Percentiles rank a stretch among this genome's conserved stretches.
Conservation (phyloP, 805 yeast genomes). For the Wickerhamomyces subpelliculosus region DNA sequence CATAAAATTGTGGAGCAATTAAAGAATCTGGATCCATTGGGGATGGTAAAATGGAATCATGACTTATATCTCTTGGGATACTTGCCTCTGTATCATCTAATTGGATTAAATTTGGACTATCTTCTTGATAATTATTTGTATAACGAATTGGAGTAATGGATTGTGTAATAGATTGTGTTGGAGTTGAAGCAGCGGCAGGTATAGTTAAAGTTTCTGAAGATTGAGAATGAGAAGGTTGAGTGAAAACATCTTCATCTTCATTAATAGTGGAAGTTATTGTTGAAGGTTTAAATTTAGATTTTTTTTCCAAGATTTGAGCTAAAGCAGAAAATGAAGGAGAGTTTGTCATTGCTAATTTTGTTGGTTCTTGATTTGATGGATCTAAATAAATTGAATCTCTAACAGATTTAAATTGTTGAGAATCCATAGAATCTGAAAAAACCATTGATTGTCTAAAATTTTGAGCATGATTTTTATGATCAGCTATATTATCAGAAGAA, state of each 20-base stretch:
- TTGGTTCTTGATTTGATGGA: background rate
- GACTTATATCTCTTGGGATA: constrained; percentile 22
- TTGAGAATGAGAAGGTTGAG: constrained; percentile 4
- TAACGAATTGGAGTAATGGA: too few relatives aligned
- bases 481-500: constrained; percentile 4
- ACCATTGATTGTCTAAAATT: constrained; percentile 18
- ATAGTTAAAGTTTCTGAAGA: constrained; percentile 9
- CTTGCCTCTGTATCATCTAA: constrained; percentile 21
- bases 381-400: constrained; percentile 3
- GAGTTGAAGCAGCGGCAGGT: too few relatives aligned
- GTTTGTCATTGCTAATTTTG: constrained; percentile 28
- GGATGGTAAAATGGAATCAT: constrained; percentile 16
- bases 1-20: background rate
- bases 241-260: constrained; percentile 18
- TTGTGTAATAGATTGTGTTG: too few relatives aligned
- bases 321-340: constrained; percentile 38
- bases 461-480: constrained; percentile 13
- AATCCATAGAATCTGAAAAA: constrained; percentile 18
- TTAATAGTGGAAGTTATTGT: background rate
- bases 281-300: constrained; percentile 15
- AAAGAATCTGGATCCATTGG: background rate
- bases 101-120: constrained; percentile 31
- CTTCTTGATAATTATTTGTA: too few relatives aligned
- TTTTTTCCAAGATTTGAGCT: constrained; percentile 33
- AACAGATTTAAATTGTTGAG: constrained; percentile 4